Conservation (phyloP, 176 grass and related monocot genomes). For the Luzula sylvatica region DNA sequence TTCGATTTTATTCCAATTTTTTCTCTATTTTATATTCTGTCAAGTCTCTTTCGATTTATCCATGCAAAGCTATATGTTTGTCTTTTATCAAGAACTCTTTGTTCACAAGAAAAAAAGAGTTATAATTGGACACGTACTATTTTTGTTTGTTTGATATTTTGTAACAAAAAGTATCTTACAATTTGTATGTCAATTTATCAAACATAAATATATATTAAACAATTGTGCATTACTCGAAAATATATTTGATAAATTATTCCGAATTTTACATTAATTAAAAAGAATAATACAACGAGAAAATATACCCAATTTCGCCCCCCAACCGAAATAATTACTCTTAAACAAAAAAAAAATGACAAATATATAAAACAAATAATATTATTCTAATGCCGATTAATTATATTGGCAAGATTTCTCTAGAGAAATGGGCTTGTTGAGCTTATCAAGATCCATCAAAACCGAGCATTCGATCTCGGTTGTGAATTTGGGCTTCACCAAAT, state of each 20-base stretch:
- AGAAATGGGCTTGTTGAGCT: constrained; percentile 44
- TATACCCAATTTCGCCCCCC: no score
- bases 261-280: constrained; percentile 6
- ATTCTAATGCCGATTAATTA: no score
- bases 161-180: no score
- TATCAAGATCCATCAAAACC: constrained; percentile 36
- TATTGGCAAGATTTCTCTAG: constrained; percentile 50
- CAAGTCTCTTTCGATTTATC: background rate
- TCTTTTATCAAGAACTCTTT: background rate
- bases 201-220: no score
- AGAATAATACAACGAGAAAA: constrained; percentile 7
- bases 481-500: constrained; percentile 69
- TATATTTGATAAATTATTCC: no score
- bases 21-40: background rate
- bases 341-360: no score
- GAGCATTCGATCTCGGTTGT: constrained; percentile 38
- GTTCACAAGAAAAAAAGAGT: background rate
- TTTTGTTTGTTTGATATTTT: background rate
- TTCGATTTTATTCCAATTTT: constrained; percentile 1
- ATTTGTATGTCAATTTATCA: no score
- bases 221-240: no score
- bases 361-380: constrained; percentile 7
- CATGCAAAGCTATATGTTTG: constrained; percentile 1
- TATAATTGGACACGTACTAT: background rate
- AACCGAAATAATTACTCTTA: background rate